Percentiles rank a stretch among this genome's conserved stretches.
These are phyloP conservation scores for Larix kaempferi DNA, from an alignment of 75 land plant genomes.

Conservation along the genomic window DNA sequence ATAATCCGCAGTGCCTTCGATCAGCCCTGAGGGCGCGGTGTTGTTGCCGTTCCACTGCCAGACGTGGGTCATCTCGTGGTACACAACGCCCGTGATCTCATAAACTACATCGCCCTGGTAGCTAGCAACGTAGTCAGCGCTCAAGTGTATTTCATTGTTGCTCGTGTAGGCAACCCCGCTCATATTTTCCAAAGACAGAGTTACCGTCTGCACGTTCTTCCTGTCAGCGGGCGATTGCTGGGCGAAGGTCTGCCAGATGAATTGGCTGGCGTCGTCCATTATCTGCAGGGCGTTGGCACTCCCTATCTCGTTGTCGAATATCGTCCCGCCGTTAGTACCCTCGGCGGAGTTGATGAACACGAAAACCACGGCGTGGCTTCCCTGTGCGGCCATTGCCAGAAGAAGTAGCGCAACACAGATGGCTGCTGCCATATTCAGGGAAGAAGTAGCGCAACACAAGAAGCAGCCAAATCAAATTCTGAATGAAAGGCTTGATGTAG, in stretches of 20 bases:
- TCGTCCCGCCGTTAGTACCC: constrained; percentile 17
- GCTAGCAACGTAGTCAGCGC: constrained; percentile 25
- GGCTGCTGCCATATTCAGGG: no score
- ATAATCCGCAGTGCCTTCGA: constrained; percentile 51
- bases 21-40: constrained; percentile 15
- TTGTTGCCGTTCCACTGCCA: constrained; percentile 69
- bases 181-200: constrained; percentile 24
- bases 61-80: constrained; percentile 68
- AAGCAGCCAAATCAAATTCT: no score
- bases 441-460: no score
- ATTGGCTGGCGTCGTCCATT: constrained; percentile 8
- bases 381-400: no score
- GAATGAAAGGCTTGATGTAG: no score
- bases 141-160: constrained; percentile 37
- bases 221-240: constrained; percentile 14
- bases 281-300: constrained; percentile 13
- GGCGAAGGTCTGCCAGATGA: constrained; percentile 33
- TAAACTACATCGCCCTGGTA: constrained; percentile 36
- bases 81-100: constrained; percentile 47
- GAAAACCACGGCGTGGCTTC: constrained; percentile 22
- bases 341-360: constrained; percentile 20
- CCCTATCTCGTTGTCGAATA: constrained; percentile 29
- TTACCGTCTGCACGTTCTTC: constrained; percentile 24
- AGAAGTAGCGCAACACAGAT: no score
- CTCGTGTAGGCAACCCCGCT: constrained; percentile 39